phyloP scores from a whole-genome alignment of 2,329 filamentous ascomycete genomes.

The Epichloe typhina region DNA sequence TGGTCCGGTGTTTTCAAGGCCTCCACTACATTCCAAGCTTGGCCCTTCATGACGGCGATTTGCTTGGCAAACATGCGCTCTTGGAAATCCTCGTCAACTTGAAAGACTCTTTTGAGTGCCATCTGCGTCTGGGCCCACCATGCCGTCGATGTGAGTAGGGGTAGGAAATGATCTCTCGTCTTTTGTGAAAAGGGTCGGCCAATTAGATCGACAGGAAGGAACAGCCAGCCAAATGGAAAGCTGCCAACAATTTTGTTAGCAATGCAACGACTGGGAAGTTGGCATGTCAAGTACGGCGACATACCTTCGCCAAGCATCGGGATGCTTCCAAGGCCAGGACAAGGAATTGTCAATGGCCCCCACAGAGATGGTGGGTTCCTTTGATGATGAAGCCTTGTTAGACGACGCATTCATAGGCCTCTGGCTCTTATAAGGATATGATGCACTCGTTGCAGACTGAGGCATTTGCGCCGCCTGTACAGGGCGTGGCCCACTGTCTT shows the following conservation, averaged over 20 bases:
- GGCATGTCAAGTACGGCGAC: constrained; percentile 1
- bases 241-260: constrained; percentile 31
- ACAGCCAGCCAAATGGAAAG: constrained; percentile 97
- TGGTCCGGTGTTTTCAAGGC: constrained; percentile 88
- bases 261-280: neutral
- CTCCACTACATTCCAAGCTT: constrained; percentile 98
- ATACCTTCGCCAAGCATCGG: constrained; percentile 65
- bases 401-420: constrained; percentile 73
- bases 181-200: constrained; percentile 91
- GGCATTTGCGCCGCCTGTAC: constrained; percentile 37
- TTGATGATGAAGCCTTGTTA: constrained; percentile 29
- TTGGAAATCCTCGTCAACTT: constrained; percentile 88
- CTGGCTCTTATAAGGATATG: constrained; percentile 61
- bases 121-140: constrained; percentile 97
- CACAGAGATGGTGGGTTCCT: constrained; percentile 53
- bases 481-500: constrained; percentile 43
- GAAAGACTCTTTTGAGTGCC: constrained; percentile 75
- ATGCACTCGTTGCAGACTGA: constrained; percentile 27
- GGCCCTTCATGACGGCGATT: constrained; percentile 97
- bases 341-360: constrained; percentile 96
- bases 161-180: constrained; percentile 90
- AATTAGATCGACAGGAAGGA: constrained; percentile 90
- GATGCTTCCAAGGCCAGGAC: constrained; percentile 98
- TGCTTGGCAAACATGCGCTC: constrained; percentile 98
- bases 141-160: constrained; percentile 79